These are phyloP conservation scores for Tulasnella calospora DNA, from an alignment of 768 basidiomycete genomes.

Conservation along the genomic window DNA sequence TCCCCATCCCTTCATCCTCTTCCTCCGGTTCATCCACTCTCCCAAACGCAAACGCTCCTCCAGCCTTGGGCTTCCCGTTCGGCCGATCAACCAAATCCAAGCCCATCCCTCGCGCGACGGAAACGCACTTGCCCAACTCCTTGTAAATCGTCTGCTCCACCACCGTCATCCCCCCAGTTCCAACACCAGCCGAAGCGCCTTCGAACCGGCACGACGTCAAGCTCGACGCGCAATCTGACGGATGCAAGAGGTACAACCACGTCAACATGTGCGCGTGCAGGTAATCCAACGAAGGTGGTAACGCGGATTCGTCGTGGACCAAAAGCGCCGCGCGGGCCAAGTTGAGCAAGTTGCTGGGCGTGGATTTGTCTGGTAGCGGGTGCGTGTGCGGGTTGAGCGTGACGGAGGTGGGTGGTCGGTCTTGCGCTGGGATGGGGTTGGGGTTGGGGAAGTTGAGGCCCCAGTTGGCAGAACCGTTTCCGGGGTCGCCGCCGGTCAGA, in stretches of 20 bases:
- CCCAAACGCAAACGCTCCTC: slow-evolving; percentile 26
- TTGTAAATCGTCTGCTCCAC: slow-evolving; percentile 29
- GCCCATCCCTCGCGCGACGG: slow-evolving; percentile 58
- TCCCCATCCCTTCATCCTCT: slow-evolving; percentile 19
- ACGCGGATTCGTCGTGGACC: neutral
- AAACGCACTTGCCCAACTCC: slow-evolving; percentile 61
- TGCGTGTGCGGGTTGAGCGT: neutral
- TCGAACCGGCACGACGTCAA: slow-evolving; percentile 31
- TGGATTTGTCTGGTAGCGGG: neutral
- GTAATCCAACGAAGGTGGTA: slow-evolving; percentile 17
- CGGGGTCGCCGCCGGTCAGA: neutral
- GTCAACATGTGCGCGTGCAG: slow-evolving; percentile 17
- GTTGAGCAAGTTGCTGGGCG: neutral
- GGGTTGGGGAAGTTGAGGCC: neutral
- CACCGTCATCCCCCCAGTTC: slow-evolving; percentile 10
- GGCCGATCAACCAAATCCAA: slow-evolving; percentile 53
- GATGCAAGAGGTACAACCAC: slow-evolving; percentile 23
- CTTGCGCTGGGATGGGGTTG: too few species aligned
- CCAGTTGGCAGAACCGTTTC: neutral
- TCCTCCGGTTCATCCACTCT: neutral
- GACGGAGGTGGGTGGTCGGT: neutral
- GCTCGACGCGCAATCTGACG: slow-evolving; percentile 23
- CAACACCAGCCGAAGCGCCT: slow-evolving; percentile 29
- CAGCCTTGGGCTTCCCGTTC: slow-evolving; percentile 41
- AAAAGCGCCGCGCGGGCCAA: neutral